These are phyloP conservation scores for Baudoinia panamericana DNA, from an alignment of 495 filamentous ascomycete species.

Conservation along the genomic window DNA sequence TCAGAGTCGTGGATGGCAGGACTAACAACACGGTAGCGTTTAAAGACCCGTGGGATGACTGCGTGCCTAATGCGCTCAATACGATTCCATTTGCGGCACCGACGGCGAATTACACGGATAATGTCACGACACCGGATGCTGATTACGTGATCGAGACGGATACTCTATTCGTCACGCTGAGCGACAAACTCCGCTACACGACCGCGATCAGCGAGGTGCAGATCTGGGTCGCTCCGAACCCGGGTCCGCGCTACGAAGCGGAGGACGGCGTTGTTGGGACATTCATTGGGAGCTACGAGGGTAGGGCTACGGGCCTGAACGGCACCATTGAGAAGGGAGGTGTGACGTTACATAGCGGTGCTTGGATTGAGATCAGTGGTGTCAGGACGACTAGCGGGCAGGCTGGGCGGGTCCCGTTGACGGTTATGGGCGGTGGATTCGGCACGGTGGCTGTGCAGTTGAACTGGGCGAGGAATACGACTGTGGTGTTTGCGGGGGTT, in stretches of 20 bases:
- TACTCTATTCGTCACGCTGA: constrained; percentile 10
- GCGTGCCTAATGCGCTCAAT: constrained; percentile 32
- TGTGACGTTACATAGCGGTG: constrained; percentile 11
- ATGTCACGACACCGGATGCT: neutral
- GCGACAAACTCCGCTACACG: constrained; percentile 15
- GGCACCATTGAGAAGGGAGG: constrained; percentile 17
- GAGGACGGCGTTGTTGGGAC: constrained; percentile 20
- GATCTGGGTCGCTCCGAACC: constrained; percentile 19
- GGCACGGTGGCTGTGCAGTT: constrained; percentile 18
- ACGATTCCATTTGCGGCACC: constrained; percentile 26
- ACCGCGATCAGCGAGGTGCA: constrained; percentile 17
- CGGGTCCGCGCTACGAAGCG: constrained; percentile 18
- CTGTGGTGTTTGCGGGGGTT: constrained; percentile 12
- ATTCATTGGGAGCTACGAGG: constrained; percentile 20
- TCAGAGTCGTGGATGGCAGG: constrained; percentile 28
- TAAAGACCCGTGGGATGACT: constrained; percentile 19
- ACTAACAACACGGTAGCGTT: constrained; percentile 23
- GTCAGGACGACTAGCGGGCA: constrained; percentile 7
- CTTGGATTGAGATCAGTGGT: constrained; percentile 17
- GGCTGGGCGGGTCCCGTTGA: constrained; percentile 6
- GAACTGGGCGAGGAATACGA: constrained; percentile 16
- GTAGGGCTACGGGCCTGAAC: constrained; percentile 15
- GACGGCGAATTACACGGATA: neutral
- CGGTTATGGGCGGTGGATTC: constrained; percentile 14
- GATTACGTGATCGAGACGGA: constrained; percentile 15